Percentiles rank a stretch among this genome's conserved stretches.
phyloP scores from a whole-genome alignment of 495 filamentous ascomycete species.

The Terfezia boudieri region DNA sequence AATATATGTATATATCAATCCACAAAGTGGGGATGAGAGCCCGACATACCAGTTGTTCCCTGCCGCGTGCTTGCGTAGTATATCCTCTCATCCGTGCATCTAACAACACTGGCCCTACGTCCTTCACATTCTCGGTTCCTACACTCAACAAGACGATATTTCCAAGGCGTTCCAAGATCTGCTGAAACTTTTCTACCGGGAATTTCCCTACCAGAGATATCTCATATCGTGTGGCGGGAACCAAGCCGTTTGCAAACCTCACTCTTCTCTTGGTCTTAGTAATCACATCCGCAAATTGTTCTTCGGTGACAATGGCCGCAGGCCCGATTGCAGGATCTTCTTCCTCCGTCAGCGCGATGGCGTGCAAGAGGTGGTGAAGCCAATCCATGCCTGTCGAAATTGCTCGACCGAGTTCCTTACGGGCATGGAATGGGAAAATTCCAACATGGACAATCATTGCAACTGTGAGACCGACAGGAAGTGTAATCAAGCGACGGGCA shows the following conservation, averaged over 20 bases:
- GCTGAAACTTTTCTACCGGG: constrained; percentile 15
- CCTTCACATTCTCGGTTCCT: neutral
- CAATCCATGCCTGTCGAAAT: constrained; percentile 16
- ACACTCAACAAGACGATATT: constrained; percentile 14
- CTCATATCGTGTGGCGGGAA: constrained; percentile 17
- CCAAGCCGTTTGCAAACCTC: constrained; percentile 11
- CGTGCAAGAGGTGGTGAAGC: constrained; percentile 17
- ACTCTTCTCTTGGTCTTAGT: constrained; percentile 9
- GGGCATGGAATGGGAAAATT: constrained; percentile 16
- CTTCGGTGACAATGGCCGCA: neutral
- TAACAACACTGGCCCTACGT: too few relatives aligned
- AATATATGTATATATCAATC: too few relatives aligned
- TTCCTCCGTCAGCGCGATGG: constrained; percentile 14
- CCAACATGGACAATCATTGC: constrained; percentile 14
- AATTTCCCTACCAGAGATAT: constrained; percentile 16
- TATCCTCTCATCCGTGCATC: too few relatives aligned
- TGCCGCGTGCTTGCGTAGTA: too few relatives aligned
- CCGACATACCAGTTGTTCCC: too few relatives aligned
- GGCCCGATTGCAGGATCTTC: neutral
- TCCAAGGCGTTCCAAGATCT: constrained; percentile 15
- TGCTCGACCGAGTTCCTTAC: constrained; percentile 9
- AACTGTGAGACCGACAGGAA: constrained; percentile 12
- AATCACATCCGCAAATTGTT: constrained; percentile 15
- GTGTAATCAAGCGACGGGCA: constrained; percentile 12
- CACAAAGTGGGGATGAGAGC: too few relatives aligned